phyloP scores from a whole-genome alignment of 2,329 filamentous ascomycete genomes.

The Sporothrix protearum region DNA sequence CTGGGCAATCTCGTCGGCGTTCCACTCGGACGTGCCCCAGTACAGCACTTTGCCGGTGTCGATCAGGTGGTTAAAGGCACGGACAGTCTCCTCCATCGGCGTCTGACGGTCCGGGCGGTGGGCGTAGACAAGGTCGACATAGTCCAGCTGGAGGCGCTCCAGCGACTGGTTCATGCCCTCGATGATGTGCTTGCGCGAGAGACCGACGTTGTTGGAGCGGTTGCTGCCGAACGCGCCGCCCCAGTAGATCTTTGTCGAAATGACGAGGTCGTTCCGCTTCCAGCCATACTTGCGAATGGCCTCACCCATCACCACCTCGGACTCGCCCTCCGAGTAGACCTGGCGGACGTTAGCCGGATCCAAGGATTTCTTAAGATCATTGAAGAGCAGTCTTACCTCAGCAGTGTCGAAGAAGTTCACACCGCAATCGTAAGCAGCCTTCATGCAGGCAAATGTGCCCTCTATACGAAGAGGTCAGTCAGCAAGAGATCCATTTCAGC shows the following conservation, averaged over 20 bases:
- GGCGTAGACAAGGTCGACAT: conserved; percentile 63
- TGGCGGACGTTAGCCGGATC: neutral
- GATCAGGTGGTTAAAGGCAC: conserved; percentile 47
- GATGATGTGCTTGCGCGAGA: conserved; percentile 50
- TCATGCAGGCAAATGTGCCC: conserved; percentile 58
- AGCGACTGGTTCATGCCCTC: conserved; percentile 57
- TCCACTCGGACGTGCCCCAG: conserved; percentile 71
- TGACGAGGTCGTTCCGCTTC: conserved; percentile 59
- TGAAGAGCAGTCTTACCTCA: conserved; percentile 36
- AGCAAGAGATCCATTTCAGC: neutral
- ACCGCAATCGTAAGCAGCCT: conserved; percentile 57
- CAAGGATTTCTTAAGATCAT: too few relatives aligned
- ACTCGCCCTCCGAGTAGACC: conserved; percentile 56
- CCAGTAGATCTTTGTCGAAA: conserved; percentile 63
- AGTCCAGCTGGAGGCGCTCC: conserved; percentile 59
- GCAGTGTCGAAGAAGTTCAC: conserved; percentile 64
- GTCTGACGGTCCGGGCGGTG: conserved; percentile 57
- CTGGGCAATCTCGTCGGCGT: conserved; percentile 62
- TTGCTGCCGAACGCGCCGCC: conserved; percentile 58
- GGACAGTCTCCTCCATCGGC: conserved; percentile 61
- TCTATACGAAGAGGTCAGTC: conserved; percentile 39
- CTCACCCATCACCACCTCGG: conserved; percentile 61
- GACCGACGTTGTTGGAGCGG: conserved; percentile 48
- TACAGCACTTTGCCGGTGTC: conserved; percentile 67
- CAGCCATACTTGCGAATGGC: conserved; percentile 59